A percentile compares a stretch with the other conserved stretches of the same genome.
phyloP scores from a whole-genome alignment of 148 eudicot species.

The Amaranthus palmeri region DNA sequence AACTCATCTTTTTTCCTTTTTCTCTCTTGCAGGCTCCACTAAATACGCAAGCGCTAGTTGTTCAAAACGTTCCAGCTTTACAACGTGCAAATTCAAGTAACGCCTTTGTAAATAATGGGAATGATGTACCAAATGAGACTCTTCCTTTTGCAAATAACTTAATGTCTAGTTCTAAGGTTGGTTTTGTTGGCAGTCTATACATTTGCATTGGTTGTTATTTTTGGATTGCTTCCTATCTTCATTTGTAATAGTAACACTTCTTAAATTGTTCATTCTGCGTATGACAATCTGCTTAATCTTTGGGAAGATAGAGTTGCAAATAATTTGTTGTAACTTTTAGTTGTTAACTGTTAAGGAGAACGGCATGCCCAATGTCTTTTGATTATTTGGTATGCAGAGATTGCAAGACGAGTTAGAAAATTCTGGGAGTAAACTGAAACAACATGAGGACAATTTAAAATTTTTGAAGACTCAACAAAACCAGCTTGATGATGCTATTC shows the following conservation, averaged over 20 bases:
- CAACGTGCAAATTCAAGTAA: slow-evolving; percentile 21
- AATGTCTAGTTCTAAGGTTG: slow-evolving; percentile 32
- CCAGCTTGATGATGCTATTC: slow-evolving; percentile 63
- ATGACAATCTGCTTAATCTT: neutral
- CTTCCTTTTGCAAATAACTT: slow-evolving; percentile 23
- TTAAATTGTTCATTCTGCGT: neutral
- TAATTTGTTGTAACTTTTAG: neutral
- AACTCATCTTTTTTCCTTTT: neutral
- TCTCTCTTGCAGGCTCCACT: slow-evolving; percentile 23
- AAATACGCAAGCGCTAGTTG: slow-evolving; percentile 20
- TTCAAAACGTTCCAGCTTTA: slow-evolving; percentile 20
- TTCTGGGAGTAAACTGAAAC: slow-evolving; percentile 53
- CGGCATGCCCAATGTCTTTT: neutral
- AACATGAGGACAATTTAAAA: slow-evolving; percentile 68
- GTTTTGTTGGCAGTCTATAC: slow-evolving; percentile 2
- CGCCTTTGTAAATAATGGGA: slow-evolving; percentile 16
- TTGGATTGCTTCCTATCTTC: neutral
- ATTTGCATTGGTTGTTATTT: neutral
- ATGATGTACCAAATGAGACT: slow-evolving; percentile 26
- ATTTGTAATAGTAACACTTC: neutral
- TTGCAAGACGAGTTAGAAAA: slow-evolving; percentile 59
- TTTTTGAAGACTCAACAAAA: slow-evolving; percentile 43
- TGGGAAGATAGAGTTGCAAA: neutral
- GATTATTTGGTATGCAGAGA: slow-evolving; percentile 44
- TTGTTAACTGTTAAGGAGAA: neutral